These are phyloP conservation scores for Coemansia pectinata DNA, from an alignment of 192 early-diverging fungal species.

Conservation along the genomic window DNA sequence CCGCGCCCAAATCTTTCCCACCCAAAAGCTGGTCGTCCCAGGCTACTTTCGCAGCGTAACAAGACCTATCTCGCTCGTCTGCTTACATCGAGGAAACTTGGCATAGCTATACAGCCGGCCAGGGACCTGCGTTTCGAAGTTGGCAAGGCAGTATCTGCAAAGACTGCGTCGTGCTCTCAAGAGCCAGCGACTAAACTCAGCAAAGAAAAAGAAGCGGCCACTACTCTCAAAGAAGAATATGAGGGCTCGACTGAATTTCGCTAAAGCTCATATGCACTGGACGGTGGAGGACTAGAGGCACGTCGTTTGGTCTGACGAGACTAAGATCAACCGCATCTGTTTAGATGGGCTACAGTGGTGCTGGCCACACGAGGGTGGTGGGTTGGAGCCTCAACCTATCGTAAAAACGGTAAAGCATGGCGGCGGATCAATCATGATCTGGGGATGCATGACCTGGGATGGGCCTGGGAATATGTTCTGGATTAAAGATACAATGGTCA, in stretches of 20 bases:
- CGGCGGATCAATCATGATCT: conserved; percentile 31
- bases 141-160: neutral
- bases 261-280: conserved; percentile 26
- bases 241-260: conserved; percentile 9
- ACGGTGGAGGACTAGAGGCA: conserved; percentile 28
- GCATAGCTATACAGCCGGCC: neutral
- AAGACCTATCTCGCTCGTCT: neutral
- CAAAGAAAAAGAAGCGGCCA: neutral
- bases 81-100: neutral
- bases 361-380: conserved; percentile 8
- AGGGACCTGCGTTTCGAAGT: neutral
- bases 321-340: conserved; percentile 39
- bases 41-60: neutral
- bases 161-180: neutral
- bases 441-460: conserved; percentile 25
- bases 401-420: conserved; percentile 29
- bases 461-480: conserved; percentile 12
- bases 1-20: neutral
- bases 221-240: neutral
- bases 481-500: conserved; percentile 19
- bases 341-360: conserved; percentile 33
- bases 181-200: neutral
- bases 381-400: conserved; percentile 6
- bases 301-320: conserved; percentile 47
- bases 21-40: neutral